Conservation (phyloP, 495 filamentous ascomycete genomes). For the Saxispiralis lemnorum region DNA sequence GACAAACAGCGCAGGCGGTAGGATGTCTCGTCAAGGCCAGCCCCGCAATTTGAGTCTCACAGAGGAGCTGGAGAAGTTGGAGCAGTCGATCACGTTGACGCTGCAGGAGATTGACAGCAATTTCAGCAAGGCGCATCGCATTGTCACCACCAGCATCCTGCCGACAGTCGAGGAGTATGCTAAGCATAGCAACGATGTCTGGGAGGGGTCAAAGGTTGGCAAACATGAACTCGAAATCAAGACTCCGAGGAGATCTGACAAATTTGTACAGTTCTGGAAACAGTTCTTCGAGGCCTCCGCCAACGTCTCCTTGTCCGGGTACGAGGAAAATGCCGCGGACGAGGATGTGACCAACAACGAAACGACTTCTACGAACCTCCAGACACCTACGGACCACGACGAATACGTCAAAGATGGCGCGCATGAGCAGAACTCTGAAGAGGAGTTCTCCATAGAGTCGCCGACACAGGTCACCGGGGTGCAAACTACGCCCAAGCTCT, state of each 20-base stretch:
- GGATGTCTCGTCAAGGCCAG: slow-evolving; percentile 36
- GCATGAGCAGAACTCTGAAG: slow-evolving; percentile 11
- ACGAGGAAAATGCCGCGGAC: slow-evolving; percentile 58
- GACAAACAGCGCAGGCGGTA: neutral
- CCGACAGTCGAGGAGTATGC: slow-evolving; percentile 94
- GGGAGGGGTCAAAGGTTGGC: slow-evolving; percentile 82
- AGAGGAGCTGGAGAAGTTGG: slow-evolving; percentile 88
- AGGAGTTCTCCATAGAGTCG: slow-evolving; percentile 15
- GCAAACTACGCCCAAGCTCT: slow-evolving; percentile 20
- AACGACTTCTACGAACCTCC: slow-evolving; percentile 14
- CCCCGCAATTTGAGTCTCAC: slow-evolving; percentile 59
- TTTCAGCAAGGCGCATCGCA: slow-evolving; percentile 89
- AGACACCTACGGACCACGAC: slow-evolving; percentile 5
- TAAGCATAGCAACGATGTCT: slow-evolving; percentile 80
- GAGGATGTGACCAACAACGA: slow-evolving; percentile 32
- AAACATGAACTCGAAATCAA: slow-evolving; percentile 76
- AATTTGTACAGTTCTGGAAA: slow-evolving; percentile 76
- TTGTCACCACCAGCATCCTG: slow-evolving; percentile 83
- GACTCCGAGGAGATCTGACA: neutral
- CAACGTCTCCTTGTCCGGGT: slow-evolving; percentile 91
- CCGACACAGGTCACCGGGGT: slow-evolving; percentile 26
- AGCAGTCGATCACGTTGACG: slow-evolving; percentile 91
- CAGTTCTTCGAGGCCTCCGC: slow-evolving; percentile 98
- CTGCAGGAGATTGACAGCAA: slow-evolving; percentile 98
- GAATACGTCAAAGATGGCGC: slow-evolving; percentile 2